phyloP scores from a whole-genome alignment of 2,329 filamentous ascomycete genomes.

The Didymella glomerata region DNA sequence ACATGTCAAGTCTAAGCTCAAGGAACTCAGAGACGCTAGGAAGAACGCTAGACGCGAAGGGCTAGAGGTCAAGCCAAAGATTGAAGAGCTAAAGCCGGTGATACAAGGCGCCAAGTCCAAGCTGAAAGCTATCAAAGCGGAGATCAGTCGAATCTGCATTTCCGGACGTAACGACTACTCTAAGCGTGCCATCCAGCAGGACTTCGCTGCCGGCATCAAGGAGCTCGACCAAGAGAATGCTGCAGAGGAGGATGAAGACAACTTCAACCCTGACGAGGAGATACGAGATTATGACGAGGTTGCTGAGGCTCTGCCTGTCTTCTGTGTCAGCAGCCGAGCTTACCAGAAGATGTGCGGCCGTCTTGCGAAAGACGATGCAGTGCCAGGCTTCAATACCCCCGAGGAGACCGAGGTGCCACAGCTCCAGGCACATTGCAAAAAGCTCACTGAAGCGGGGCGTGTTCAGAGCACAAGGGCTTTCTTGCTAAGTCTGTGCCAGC shows the following conservation, averaged over 20 bases:
- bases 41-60: conserved; percentile 52
- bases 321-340: conserved; percentile 69
- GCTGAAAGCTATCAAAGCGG: conserved; percentile 43
- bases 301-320: conserved; percentile 66
- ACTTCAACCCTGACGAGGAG: conserved; percentile 65
- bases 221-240: conserved; percentile 67
- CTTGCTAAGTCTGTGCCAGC: conserved; percentile 60
- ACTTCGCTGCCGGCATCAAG: conserved; percentile 68
- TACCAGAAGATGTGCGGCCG: conserved; percentile 70
- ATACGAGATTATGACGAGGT: conserved; percentile 66
- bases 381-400: conserved; percentile 61
- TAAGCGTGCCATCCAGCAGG: conserved; percentile 62
- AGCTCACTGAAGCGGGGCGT: conserved; percentile 62
- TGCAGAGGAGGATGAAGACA: conserved; percentile 62
- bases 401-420: conserved; percentile 66
- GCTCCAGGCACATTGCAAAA: conserved; percentile 66
- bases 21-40: conserved; percentile 54
- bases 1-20: conserved; percentile 55
- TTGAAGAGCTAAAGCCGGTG: conserved; percentile 42
- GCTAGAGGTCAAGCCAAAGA: conserved; percentile 38
- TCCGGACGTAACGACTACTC: conserved; percentile 65
- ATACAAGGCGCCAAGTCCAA: conserved; percentile 43
- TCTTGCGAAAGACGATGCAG: conserved; percentile 60
- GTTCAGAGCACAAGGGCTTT: conserved; percentile 58
- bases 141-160: conserved; percentile 59